Evolutionary conservation across 106 monocot genomes (phyloP).

Genomic region (Phalaenopsis equestris): DNA sequence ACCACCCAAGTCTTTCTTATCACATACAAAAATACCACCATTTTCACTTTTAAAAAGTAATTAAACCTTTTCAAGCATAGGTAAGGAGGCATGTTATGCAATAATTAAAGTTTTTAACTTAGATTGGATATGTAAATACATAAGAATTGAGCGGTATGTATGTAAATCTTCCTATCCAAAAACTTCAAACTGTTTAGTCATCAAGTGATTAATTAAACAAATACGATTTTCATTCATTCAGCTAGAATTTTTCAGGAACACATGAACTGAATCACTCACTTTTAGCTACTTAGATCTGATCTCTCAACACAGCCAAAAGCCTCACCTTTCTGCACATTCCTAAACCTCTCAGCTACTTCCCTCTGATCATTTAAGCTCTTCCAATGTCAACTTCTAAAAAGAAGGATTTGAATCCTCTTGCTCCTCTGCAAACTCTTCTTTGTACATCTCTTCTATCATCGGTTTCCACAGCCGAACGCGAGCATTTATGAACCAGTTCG

Average conservation of each 20-base stretch:
- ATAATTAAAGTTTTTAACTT: no score
- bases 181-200: not conserved
- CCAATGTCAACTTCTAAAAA: not conserved
- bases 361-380: no score
- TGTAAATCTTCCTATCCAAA: not conserved
- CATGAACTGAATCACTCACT: not conserved
- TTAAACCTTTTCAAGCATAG: no score
- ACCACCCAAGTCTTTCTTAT: no score
- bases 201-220: not conserved
- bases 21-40: no score
- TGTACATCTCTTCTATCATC: conserved; percentile 26
- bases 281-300: not conserved
- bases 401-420: not conserved
- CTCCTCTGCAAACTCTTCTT: conserved; percentile 13
- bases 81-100: no score
- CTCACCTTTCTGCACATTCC: not conserved
- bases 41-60: no score
- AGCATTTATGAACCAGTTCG: conserved; percentile 26
- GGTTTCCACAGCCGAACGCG: conserved; percentile 24
- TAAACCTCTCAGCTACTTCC: not conserved
- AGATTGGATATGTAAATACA: no score
- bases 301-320: not conserved
- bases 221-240: not conserved
- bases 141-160: no score
- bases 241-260: not conserved